phyloP scores from a whole-genome alignment of 2,329 filamentous ascomycete species.

The Apiospora marii region DNA sequence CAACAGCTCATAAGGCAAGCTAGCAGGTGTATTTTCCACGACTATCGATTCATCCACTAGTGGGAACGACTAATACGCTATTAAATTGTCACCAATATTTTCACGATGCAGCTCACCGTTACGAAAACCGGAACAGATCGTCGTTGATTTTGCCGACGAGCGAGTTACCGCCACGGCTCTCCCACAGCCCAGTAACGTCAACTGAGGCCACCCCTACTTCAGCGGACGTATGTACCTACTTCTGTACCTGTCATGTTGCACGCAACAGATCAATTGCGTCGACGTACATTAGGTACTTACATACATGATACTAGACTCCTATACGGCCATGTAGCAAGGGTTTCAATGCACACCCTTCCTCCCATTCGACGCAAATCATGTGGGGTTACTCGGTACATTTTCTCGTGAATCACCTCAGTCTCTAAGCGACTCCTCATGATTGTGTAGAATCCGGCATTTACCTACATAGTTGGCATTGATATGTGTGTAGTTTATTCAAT shows the following conservation, averaged over 20 bases:
- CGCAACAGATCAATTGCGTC: slow-evolving; percentile 2
- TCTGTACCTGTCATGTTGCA: neutral
- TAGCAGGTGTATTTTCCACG: slow-evolving; percentile 1
- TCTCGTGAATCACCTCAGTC: neutral
- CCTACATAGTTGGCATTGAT: too few species aligned
- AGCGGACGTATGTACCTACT: neutral
- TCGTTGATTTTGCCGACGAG: neutral
- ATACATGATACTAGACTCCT: neutral
- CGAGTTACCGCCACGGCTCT: neutral
- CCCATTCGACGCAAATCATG: slow-evolving; percentile 11
- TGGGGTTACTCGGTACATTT: neutral
- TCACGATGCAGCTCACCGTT: slow-evolving; percentile 15
- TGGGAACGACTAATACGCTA: slow-evolving; percentile 4
- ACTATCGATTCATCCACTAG: slow-evolving; percentile 17
- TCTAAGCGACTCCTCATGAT: neutral
- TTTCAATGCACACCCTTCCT: neutral
- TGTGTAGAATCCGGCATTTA: neutral
- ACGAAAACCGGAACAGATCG: slow-evolving; percentile 12
- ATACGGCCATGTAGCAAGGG: neutral
- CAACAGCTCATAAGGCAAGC: slow-evolving; percentile 5
- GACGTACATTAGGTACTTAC: slow-evolving; percentile 15
- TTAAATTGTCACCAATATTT: slow-evolving; percentile 17
- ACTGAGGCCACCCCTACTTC: neutral
- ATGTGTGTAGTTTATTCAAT: neutral
- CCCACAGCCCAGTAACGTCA: neutral